A percentile compares a stretch with the other conserved stretches of the same genome.
Conservation (phyloP, 2,329 filamentous ascomycete species). For the Thelonectria olida region DNA sequence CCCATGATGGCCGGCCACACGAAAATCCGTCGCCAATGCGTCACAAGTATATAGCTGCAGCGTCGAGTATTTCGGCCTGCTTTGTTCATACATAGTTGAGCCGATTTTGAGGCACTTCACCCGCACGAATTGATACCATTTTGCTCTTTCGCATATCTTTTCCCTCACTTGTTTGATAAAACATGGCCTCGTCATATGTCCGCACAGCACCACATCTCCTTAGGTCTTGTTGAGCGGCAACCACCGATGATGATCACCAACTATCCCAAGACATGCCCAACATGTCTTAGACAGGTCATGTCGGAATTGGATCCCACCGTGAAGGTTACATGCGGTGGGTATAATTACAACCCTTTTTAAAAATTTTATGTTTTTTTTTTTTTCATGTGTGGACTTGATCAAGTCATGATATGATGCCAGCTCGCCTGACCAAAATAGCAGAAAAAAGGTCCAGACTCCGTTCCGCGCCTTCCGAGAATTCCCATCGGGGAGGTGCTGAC, state of each 20-base stretch:
- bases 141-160: conserved; percentile 19
- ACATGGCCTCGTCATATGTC: too few relatives aligned
- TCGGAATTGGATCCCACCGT: too few relatives aligned
- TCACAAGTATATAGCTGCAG: conserved; percentile 20
- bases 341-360: too few relatives aligned
- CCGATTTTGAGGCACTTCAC: conserved; percentile 22
- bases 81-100: conserved; percentile 16
- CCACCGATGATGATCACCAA: too few relatives aligned
- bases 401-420: not conserved
- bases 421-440: not conserved
- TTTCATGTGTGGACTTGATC: too few relatives aligned
- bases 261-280: too few relatives aligned
- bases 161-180: not conserved
- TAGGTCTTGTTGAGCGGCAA: too few relatives aligned
- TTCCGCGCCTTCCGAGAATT: not conserved
- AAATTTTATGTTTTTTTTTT: too few relatives aligned
- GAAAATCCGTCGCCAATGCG: conserved; percentile 4
- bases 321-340: too few relatives aligned
- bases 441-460: not conserved
- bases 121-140: conserved; percentile 39
- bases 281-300: too few relatives aligned
- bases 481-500: not conserved
- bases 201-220: too few relatives aligned
- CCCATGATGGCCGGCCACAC: not conserved
- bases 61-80: not conserved